Evolutionary conservation across 2,329 filamentous ascomycete species (phyloP).

Genomic region (Pseudogymnoascus sp.): DNA sequence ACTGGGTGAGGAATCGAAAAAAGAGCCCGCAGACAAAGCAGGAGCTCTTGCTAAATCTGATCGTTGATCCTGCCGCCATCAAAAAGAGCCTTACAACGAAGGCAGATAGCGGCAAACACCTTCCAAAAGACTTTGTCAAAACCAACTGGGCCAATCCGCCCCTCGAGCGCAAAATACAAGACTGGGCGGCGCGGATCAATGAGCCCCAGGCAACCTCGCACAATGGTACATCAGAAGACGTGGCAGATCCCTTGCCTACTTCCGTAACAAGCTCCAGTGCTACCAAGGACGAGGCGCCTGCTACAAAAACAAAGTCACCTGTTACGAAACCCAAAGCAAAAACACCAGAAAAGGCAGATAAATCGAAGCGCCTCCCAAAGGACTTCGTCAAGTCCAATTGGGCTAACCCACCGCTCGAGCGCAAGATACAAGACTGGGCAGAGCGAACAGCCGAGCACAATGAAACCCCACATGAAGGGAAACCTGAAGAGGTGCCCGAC

Average conservation of each 20-base stretch:
- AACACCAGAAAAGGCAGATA: constrained; percentile 39
- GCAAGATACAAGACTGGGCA: constrained; percentile 57
- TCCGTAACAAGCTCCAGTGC: background rate
- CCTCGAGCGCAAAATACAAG: constrained; percentile 51
- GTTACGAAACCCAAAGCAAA: constrained; percentile 43
- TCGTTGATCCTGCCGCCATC: background rate
- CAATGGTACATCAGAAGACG: background rate
- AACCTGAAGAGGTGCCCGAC: background rate
- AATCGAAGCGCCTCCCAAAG: constrained; percentile 43
- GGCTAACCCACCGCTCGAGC: constrained; percentile 48
- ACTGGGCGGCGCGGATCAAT: constrained; percentile 43
- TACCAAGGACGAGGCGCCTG: background rate
- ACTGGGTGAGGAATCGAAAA: constrained; percentile 60
- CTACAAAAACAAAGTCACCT: constrained; percentile 14
- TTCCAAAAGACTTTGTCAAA: constrained; percentile 37
- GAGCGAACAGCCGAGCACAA: constrained; percentile 18
- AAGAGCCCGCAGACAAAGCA: constrained; percentile 1
- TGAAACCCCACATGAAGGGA: background rate
- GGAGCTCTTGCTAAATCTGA: background rate
- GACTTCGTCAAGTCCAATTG: constrained; percentile 48
- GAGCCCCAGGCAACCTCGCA: background rate
- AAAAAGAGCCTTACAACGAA: background rate
- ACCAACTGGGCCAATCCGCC: constrained; percentile 47
- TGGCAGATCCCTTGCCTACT: background rate
- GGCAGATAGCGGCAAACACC: background rate